These are phyloP conservation scores for Fraxinus latifolia DNA, from an alignment of 305 asterid genomes.

Conservation along the genomic window DNA sequence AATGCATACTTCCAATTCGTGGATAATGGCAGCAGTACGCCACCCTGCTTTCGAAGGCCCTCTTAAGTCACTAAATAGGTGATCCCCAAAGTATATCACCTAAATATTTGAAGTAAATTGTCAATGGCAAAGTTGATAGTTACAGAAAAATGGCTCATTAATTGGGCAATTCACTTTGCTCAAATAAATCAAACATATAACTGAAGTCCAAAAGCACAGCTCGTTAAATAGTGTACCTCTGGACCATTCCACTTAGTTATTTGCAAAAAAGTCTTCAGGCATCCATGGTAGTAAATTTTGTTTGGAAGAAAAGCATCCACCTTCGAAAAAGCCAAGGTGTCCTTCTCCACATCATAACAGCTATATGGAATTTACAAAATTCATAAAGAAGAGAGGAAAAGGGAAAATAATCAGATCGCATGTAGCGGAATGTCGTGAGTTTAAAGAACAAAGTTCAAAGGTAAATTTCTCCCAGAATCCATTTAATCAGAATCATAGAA, in stretches of 20 bases:
- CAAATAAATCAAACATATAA: slow-evolving; percentile 15
- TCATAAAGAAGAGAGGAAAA: slow-evolving; percentile 9
- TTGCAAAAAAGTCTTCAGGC: slow-evolving; percentile 86
- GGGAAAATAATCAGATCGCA: slow-evolving; percentile 13
- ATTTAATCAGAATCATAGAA: not conserved
- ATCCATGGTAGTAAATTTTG: slow-evolving; percentile 83
- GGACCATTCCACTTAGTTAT: slow-evolving; percentile 98
- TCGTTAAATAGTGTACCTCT: slow-evolving; percentile 49
- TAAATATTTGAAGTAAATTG: slow-evolving; percentile 19
- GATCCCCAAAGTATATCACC: slow-evolving; percentile 99
- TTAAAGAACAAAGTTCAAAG: slow-evolving; percentile 10
- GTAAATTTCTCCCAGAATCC: not conserved
- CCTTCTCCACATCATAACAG: slow-evolving; percentile 88
- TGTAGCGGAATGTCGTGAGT: not conserved
- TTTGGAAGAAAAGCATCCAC: slow-evolving; percentile 84
- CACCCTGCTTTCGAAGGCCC: slow-evolving; percentile 99
- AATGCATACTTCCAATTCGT: slow-evolving; percentile 73
- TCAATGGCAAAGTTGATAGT: slow-evolving; percentile 2
- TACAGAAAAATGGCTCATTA: not conserved
- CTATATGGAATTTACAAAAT: slow-evolving; percentile 38
- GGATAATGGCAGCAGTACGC: slow-evolving; percentile 96
- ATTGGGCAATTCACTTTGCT: slow-evolving; percentile 6
- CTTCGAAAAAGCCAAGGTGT: slow-evolving; percentile 74
- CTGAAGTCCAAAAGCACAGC: slow-evolving; percentile 13
- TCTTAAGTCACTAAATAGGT: slow-evolving; percentile 90